These are phyloP conservation scores for Kazachstania bromeliacearum DNA, from an alignment of 805 yeast genomes.

Conservation along the genomic window DNA sequence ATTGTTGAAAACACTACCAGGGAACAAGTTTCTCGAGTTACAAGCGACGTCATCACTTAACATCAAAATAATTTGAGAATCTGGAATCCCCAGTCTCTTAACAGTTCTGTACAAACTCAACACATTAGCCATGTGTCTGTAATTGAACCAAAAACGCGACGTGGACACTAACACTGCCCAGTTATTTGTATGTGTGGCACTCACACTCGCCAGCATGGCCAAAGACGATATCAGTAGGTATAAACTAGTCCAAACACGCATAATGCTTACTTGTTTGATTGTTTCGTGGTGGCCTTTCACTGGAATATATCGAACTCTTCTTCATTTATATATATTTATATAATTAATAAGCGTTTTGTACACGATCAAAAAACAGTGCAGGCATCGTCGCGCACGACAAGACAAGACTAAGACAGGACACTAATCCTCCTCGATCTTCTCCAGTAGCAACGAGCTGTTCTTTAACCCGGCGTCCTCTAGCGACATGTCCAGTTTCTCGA, in stretches of 20 bases:
- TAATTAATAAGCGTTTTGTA: no score
- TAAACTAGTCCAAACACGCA: no score
- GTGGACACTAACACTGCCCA: slow-evolving; percentile 91
- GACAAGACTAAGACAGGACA: background rate
- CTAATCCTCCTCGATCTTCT: no score
- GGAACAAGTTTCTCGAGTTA: slow-evolving; percentile 89
- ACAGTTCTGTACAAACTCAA: slow-evolving; percentile 92
- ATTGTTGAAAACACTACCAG: slow-evolving; percentile 92
- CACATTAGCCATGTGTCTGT: slow-evolving; percentile 95
- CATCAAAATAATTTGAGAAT: slow-evolving; percentile 93
- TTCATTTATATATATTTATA: no score
- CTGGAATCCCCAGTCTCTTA: slow-evolving; percentile 93
- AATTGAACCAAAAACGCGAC: slow-evolving; percentile 96
- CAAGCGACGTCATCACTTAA: slow-evolving; percentile 95
- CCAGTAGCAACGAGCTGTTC: slow-evolving; percentile 73
- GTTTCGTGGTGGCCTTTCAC: no score
- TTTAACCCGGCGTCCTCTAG: slow-evolving; percentile 68
- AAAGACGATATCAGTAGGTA: no score
- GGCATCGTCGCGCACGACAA: background rate
- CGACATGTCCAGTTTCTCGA: slow-evolving; percentile 42
- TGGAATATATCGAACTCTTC: no score
- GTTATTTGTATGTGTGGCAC: slow-evolving; percentile 44
- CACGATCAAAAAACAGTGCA: no score
- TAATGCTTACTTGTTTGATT: no score
- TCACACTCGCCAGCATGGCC: background rate